Base-by-base conservation (phyloP, 495 filamentous ascomycete species). In the Aspergillus homomorphus region DNA sequence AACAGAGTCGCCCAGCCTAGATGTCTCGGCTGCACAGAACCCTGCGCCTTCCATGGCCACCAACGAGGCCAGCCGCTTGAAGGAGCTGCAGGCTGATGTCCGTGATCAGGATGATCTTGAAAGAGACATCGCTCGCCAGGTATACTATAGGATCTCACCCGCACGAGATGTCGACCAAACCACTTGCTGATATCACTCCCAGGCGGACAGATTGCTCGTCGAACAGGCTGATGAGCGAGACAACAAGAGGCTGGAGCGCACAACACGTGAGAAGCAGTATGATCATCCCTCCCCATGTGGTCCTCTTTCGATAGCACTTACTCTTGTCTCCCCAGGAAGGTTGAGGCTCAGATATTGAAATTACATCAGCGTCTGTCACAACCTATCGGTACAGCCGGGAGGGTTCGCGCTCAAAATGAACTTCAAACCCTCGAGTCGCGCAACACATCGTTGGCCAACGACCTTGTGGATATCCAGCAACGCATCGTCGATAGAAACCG, bases 151-250 rank as follows among this genome's bases (percentile, higher is more conserved):
- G 10, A 3, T 5, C 15, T 60, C 1, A 21, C 9, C 18, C 53
- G 2, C 9, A 16, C 7, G 16, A 30, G 2, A 19, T 4, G n/a
- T 23, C 22, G 3, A 51, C 2, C 18, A 18, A n/a, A 9, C 28
- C 10, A 14, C 4, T 19, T 26, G 18, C 67, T 68, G 18, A 70
- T 55, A 41, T 10, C 7, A 14, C 23, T 42, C 30, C 6, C 26
- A 96, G 77, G 92, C 93, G 1, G 91, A 90, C 62, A 81, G 83
- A 58, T 75, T 89, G 12, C 79, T 97, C 46, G 84, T 83, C 24
- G 89, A 92, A 61, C 87, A 89, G 65, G 92, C 93, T 22, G 87
- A 97, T 67, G 90, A 94, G 72, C 84, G 87, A 51, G 94, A 98
- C 62, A 82, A 84, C 57, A 94, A 91, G 67, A 84, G 93, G 57